phyloP scores from a whole-genome alignment of 1,284 basidiomycete genomes.

The Cronartium quercuum region DNA sequence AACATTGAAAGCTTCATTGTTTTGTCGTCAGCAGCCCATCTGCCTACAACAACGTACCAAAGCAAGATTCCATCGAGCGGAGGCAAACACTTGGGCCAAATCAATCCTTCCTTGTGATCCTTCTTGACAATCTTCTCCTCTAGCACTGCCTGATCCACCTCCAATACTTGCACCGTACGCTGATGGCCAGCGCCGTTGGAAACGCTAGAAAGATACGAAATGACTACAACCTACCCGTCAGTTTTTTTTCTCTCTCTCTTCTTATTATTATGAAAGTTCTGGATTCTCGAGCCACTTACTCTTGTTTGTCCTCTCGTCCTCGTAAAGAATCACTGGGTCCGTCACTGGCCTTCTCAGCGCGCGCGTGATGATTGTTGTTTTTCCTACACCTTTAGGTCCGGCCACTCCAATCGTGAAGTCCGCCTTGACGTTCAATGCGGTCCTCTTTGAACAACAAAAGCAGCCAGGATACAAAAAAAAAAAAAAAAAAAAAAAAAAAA shows the following conservation, averaged over 20 bases:
- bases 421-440: slow-evolving; percentile 6
- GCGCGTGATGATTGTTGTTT: slow-evolving; percentile 45
- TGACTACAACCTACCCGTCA: slow-evolving; percentile 15
- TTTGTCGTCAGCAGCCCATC: neutral
- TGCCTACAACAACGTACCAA: slow-evolving; percentile 41
- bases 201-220: slow-evolving; percentile 42
- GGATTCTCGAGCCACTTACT: neutral
- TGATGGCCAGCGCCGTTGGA: slow-evolving; percentile 37
- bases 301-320: slow-evolving; percentile 1
- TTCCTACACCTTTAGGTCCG: slow-evolving; percentile 46
- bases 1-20: neutral
- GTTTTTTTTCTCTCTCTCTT: neutral
- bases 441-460: neutral
- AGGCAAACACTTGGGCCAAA: slow-evolving; percentile 45
- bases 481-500: neutral
- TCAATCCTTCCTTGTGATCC: slow-evolving; percentile 41
- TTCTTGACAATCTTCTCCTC: slow-evolving; percentile 7
- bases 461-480: neutral
- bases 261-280: neutral
- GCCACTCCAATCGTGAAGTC: slow-evolving; percentile 43
- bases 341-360: slow-evolving; percentile 39
- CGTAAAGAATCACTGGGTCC: slow-evolving; percentile 4
- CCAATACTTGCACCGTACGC: slow-evolving; percentile 44
- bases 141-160: slow-evolving; percentile 45
- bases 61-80: slow-evolving; percentile 45